phyloP scores from a whole-genome alignment of 2,329 filamentous ascomycete species.

The Zasmidium cellare region DNA sequence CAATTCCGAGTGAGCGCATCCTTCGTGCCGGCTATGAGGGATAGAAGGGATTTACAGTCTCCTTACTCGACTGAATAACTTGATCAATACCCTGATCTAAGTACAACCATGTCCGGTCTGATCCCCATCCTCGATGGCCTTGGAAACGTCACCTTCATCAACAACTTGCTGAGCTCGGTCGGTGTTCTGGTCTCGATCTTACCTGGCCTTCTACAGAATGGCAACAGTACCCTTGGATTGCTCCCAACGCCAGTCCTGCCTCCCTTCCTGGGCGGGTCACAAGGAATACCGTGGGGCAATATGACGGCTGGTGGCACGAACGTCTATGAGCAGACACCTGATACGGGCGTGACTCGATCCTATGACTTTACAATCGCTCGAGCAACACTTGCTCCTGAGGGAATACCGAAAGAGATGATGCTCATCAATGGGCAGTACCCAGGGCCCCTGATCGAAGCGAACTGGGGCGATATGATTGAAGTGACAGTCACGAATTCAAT shows the following conservation, averaged over 20 bases:
- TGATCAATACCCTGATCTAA: neutral
- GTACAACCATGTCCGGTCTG: conserved; percentile 6
- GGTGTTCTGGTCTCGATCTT: conserved; percentile 17
- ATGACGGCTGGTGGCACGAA: conserved; percentile 28
- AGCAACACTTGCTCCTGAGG: conserved; percentile 24
- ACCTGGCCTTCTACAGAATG: conserved; percentile 15
- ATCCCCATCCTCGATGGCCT: conserved; percentile 14
- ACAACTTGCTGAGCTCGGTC: conserved; percentile 16
- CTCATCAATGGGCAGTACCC: conserved; percentile 29
- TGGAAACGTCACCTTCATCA: conserved; percentile 21
- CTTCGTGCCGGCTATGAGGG: neutral
- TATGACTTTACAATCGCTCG: conserved; percentile 28
- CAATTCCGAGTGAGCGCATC: too few relatives aligned
- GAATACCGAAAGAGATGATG: conserved; percentile 20
- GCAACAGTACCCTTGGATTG: conserved; percentile 8
- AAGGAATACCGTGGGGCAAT: conserved; percentile 31
- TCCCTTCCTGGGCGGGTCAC: conserved; percentile 17
- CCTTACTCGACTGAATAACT: neutral
- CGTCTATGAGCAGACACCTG: conserved; percentile 23
- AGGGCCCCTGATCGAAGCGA: conserved; percentile 27
- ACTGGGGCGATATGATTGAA: conserved; percentile 42
- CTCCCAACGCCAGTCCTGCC: conserved; percentile 16
- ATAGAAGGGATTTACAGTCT: neutral
- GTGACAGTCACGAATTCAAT: conserved; percentile 35
- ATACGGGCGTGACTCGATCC: conserved; percentile 27